Evolutionary conservation across 73 alveolate species (phyloP).

Genomic region (Uronychia setigera): DNA sequence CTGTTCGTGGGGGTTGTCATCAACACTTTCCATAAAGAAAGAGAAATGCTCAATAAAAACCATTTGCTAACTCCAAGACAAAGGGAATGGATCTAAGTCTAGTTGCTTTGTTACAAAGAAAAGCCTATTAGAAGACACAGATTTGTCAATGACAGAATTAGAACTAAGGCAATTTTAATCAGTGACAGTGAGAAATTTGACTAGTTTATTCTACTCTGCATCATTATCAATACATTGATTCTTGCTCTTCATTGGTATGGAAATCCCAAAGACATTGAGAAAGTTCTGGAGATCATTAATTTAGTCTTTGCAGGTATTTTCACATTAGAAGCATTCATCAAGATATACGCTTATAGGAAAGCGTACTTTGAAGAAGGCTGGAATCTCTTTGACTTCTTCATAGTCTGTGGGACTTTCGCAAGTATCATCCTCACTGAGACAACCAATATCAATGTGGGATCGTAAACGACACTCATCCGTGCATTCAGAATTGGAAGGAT

Average conservation of each 20-base stretch:
- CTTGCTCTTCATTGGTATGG: slow-evolving; percentile 42
- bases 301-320: slow-evolving; percentile 37
- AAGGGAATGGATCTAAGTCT: slow-evolving; percentile 54
- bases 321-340: slow-evolving; percentile 63
- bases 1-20: slow-evolving; percentile 71
- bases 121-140: neutral
- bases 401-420: slow-evolving; percentile 35
- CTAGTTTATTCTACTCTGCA: neutral
- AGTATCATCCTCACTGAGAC: slow-evolving; percentile 1
- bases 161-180: neutral
- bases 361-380: slow-evolving; percentile 47
- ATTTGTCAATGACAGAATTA: neutral
- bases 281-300: slow-evolving; percentile 16
- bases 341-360: slow-evolving; percentile 54
- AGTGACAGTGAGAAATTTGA: neutral
- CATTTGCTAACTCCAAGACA: slow-evolving; percentile 33
- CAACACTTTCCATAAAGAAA: slow-evolving; percentile 50
- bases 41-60: slow-evolving; percentile 30
- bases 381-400: slow-evolving; percentile 54
- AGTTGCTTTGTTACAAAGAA: slow-evolving; percentile 3
- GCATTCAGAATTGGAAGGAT: slow-evolving; percentile 16
- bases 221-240: slow-evolving; percentile 17
- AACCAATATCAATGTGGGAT: neutral
- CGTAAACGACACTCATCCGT: slow-evolving; percentile 13
- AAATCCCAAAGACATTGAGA: neutral